Base-by-base conservation (phyloP, 2,329 filamentous ascomycete species). In the Gaeumannomyces tritici region DNA sequence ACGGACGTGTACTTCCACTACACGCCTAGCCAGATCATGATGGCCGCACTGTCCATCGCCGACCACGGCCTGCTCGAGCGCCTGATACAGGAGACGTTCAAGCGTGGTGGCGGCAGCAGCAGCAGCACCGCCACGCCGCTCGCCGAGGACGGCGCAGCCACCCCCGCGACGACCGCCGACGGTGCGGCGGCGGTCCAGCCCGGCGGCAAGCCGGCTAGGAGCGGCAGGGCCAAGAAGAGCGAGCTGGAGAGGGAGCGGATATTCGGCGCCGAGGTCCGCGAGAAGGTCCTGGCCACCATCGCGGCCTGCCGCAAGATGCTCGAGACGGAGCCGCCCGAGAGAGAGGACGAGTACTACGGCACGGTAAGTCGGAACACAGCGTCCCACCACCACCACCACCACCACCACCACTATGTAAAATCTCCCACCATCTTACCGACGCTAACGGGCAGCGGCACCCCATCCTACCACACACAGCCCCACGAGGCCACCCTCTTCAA, bases 1-100 rank as follows among this genome's bases (percentile, higher is more conserved):
- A 96, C 93, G 29, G 95, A 99, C 70, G 92, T 86, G n/a, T 98
- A 98, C 77, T 97, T 98, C 76, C 89, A 96, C 74, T 98, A 90
- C 76, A 93, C 93, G 0, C 95, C 95, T 0, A 89, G 90, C 28
- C 95, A 99, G 73, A 96, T 98, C 72, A 93, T 93, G 87, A 82
- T 98, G 64, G 88, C 91, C 0, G 87, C 93, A 0, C 76, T 97
- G 31, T 80, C 88, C 18, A 82, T 96, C 61, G 90, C 88, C 0
- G 93, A 98, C 71, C 76, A 79, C 55, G 83, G 81, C 0, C 76
- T 95, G 35, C 71, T 81, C 3, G 80, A 84, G 64, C 72, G 74
- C 4, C 66, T 85, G 57, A 69, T 84, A 15, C 74, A 77, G 1
- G 71, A 74, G 8, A 74, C 75, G 2, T 77, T 79, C 62, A 65